These are phyloP conservation scores for Marasmius oreades DNA, from an alignment of 1,284 basidiomycete genomes.

Conservation along the genomic window DNA sequence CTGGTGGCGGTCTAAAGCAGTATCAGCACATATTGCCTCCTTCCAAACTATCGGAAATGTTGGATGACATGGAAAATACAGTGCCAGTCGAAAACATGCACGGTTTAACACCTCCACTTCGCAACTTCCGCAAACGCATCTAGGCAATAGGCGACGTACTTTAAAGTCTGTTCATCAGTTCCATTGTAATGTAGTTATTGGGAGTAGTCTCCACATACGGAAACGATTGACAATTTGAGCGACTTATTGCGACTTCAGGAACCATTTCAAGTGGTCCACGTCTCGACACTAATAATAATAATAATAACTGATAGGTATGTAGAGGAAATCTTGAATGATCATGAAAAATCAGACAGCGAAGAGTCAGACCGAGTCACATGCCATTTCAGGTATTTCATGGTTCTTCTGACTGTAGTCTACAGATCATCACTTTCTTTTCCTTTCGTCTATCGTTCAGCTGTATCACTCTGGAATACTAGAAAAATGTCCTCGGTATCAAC, in stretches of 20 bases:
- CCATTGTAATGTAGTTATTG: not conserved
- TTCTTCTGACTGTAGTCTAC: slow-evolving; percentile 15
- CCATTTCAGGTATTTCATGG: slow-evolving; percentile 3
- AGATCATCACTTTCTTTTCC: slow-evolving; percentile 11
- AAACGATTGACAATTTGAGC: not conserved
- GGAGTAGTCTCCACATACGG: not conserved
- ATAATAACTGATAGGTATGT: no score
- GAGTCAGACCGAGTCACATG: not conserved
- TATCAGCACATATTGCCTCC: slow-evolving; percentile 14
- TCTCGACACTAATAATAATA: no score
- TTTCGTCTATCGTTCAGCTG: slow-evolving; percentile 4
- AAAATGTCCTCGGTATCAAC: slow-evolving; percentile 29
- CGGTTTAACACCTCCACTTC: slow-evolving; percentile 4
- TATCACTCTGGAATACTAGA: slow-evolving; percentile 3
- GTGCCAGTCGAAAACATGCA: not conserved
- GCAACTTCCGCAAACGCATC: not conserved
- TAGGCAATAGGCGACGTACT: no score
- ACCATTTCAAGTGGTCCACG: not conserved
- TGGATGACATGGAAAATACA: slow-evolving; percentile 10
- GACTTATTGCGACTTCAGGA: not conserved
- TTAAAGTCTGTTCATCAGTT: no score
- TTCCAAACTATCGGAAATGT: slow-evolving; percentile 11
- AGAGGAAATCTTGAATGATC: no score
- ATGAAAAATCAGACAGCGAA: not conserved
- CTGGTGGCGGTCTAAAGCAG: not conserved